Conservation (phyloP, 2,329 filamentous ascomycete species). For the Penicillium griseofulvum region DNA sequence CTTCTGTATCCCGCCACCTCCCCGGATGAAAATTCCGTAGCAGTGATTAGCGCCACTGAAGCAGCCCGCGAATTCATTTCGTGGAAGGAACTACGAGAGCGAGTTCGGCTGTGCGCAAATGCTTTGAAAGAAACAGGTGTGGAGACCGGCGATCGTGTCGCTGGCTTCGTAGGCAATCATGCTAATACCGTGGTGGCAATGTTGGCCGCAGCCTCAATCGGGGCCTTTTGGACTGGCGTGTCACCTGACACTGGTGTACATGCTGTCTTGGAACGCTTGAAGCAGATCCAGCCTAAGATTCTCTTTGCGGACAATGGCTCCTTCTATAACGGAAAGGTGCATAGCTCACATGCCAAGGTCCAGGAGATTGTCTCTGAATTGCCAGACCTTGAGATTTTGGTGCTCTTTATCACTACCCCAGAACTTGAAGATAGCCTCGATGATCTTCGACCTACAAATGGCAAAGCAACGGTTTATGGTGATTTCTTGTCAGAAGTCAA, state of each 20-base stretch:
- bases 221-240: slow-evolving; percentile 89
- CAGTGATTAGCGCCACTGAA: slow-evolving; percentile 81
- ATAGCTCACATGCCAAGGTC: slow-evolving; percentile 76
- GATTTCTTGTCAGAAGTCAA: slow-evolving; percentile 48
- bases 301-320: slow-evolving; percentile 86
- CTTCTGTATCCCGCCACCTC: slow-evolving; percentile 71
- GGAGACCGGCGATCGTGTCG: slow-evolving; percentile 59
- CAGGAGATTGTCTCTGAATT: slow-evolving; percentile 70
- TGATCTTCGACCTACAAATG: slow-evolving; percentile 35
- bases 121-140: slow-evolving; percentile 68
- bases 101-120: slow-evolving; percentile 70
- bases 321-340: slow-evolving; percentile 86
- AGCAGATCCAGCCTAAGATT: slow-evolving; percentile 78
- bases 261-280: slow-evolving; percentile 81
- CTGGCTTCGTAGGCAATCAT: slow-evolving; percentile 84
- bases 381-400: slow-evolving; percentile 64
- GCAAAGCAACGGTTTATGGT: slow-evolving; percentile 41
- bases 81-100: slow-evolving; percentile 77
- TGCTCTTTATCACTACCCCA: slow-evolving; percentile 69
- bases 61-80: slow-evolving; percentile 62
- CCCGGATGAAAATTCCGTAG: slow-evolving; percentile 58
- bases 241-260: slow-evolving; percentile 90
- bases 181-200: slow-evolving; percentile 82
- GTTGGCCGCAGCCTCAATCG: slow-evolving; percentile 76
- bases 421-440: slow-evolving; percentile 38